phyloP scores from a whole-genome alignment of 768 basidiomycete species.

The Gyrodon lividus region DNA sequence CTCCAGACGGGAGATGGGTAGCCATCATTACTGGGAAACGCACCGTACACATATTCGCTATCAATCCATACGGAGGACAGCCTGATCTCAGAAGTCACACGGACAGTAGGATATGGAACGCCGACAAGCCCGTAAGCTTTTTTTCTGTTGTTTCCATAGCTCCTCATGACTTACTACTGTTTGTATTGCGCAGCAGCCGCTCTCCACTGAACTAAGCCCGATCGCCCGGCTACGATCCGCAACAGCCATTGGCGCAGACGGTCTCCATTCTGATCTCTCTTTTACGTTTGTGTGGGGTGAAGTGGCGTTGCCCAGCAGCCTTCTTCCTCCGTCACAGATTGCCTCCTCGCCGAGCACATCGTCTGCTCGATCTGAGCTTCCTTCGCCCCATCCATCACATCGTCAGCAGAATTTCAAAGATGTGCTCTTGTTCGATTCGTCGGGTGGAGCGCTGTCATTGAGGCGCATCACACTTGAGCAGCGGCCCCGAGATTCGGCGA shows the following conservation, averaged over 20 bases:
- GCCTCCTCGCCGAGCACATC: constrained; percentile 29
- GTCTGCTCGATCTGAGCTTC: constrained; percentile 28
- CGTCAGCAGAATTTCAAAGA: constrained; percentile 58
- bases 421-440: constrained; percentile 64
- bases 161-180: background rate
- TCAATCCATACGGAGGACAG: constrained; percentile 74
- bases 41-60: constrained; percentile 70
- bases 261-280: constrained; percentile 42
- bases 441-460: constrained; percentile 53
- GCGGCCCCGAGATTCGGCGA: constrained; percentile 21
- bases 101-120: constrained; percentile 56
- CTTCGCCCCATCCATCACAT: constrained; percentile 28
- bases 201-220: constrained; percentile 54
- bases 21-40: constrained; percentile 64
- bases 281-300: constrained; percentile 53
- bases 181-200: constrained; percentile 40
- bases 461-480: constrained; percentile 51
- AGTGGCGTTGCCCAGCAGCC: constrained; percentile 36
- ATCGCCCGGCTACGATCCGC: constrained; percentile 51
- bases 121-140: constrained; percentile 42
- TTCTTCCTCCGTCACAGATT: constrained; percentile 35
- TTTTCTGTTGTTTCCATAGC: background rate
- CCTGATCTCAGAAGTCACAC: constrained; percentile 63
- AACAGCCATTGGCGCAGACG: constrained; percentile 28
- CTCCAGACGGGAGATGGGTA: constrained; percentile 61